Base-by-base conservation (phyloP, 306 rosid species). In the Neltuma alba region DNA sequence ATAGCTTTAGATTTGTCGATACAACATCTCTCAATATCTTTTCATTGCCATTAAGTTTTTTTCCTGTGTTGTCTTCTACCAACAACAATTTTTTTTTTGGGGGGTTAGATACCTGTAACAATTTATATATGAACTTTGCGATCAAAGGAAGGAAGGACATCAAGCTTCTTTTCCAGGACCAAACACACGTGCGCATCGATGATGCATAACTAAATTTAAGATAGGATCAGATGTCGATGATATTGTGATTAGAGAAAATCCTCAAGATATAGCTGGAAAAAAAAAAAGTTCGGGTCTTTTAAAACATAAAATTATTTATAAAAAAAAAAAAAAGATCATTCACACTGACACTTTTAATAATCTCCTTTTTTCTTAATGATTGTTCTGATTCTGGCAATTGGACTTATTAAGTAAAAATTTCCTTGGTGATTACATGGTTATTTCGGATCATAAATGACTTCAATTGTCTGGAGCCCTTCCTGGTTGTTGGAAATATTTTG, bases 71-170 rank as follows among this genome's bases (percentile, higher is more conserved):
- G 28, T 20, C 38, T 63, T 37, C 8, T n/a, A 12, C n/a, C n/a
- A n/a, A n/a, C n/a, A n/a, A n/a, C n/a, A n/a, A n/a, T n/a, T n/a
- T n/a, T n/a, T n/a, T n/a, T n/a, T n/a, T n/a, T n/a, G n/a, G n/a
- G n/a, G n/a, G n/a, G n/a, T n/a, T n/a, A n/a, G n/a, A n/a, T n/a
- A n/a, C 68, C 1, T 37, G 30, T 23, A 6, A 9, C 6, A 20
- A 4, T 18, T 61, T 37, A 18, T 52, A 38, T 10, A 12, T 21
- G n/a, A 36, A 42, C 61, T 79, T 80, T 80, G 76, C 37, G 21
- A 73, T 48, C 52, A 58, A 31, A 73, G 61, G 25, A n/a, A n/a
- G n/a, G n/a, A 68, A 68, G 57, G 52, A 79, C 34, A 10, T 1
- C 7, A 23, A 25, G 0, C 31, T 57, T 55, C 10, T 21, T 10